phyloP scores from a whole-genome alignment of 1,284 basidiomycete genomes.

The Papiliotrema fonsecae region DNA sequence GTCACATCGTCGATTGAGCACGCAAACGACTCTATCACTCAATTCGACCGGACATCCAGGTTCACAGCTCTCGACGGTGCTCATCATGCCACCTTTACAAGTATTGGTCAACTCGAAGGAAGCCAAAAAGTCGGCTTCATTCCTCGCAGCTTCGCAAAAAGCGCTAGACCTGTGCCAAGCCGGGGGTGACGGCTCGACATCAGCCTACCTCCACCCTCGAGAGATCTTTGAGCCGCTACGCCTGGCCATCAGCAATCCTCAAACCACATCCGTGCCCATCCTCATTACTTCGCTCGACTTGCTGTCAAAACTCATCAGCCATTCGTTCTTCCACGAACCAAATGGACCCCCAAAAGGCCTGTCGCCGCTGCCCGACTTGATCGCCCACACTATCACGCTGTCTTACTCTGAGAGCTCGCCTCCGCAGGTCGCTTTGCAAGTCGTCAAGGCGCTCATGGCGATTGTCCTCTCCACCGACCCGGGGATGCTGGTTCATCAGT shows the following conservation, averaged over 20 bases:
- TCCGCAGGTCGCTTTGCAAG: slow-evolving; percentile 85
- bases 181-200: slow-evolving; percentile 57
- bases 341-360: slow-evolving; percentile 52
- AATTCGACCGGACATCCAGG: slow-evolving; percentile 18
- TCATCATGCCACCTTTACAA: slow-evolving; percentile 77
- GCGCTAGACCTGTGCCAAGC: slow-evolving; percentile 77
- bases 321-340: slow-evolving; percentile 78
- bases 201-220: slow-evolving; percentile 54
- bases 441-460: slow-evolving; percentile 86
- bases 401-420: slow-evolving; percentile 83
- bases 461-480: slow-evolving; percentile 74
- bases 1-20: slow-evolving; percentile 15
- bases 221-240: slow-evolving; percentile 89
- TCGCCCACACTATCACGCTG: slow-evolving; percentile 87
- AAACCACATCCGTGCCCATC: slow-evolving; percentile 83
- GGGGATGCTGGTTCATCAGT: slow-evolving; percentile 79
- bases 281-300: slow-evolving; percentile 94
- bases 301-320: slow-evolving; percentile 90
- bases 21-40: slow-evolving; percentile 36
- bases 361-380: slow-evolving; percentile 77
- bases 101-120: slow-evolving; percentile 83
- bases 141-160: slow-evolving; percentile 73
- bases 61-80: slow-evolving; percentile 48
- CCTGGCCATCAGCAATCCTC: slow-evolving; percentile 66
- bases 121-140: slow-evolving; percentile 73